Percentiles rank a stretch among this genome's conserved stretches.
Evolutionary conservation across 495 filamentous ascomycete genomes (phyloP).

Genomic region (Daldinia decipiens): DNA sequence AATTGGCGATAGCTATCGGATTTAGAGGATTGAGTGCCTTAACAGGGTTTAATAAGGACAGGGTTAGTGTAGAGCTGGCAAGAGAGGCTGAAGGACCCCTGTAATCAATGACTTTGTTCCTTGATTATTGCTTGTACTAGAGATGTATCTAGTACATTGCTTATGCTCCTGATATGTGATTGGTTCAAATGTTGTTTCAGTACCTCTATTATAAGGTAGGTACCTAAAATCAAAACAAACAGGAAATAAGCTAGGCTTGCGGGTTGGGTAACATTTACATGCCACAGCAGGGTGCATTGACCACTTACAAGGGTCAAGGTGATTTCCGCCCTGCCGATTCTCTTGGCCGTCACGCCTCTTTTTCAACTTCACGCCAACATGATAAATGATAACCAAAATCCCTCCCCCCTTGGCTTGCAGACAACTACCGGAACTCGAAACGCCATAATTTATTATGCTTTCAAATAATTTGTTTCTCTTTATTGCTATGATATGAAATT

Average conservation of each 20-base stretch:
- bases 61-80: not conserved
- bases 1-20: constrained; percentile 19
- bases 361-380: constrained; percentile 42
- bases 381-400: constrained; percentile 13
- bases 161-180: constrained; percentile 6
- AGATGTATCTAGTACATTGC: constrained; percentile 13
- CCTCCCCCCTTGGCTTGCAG: not conserved
- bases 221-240: too few relatives aligned
- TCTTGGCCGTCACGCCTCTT: constrained; percentile 35
- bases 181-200: not conserved
- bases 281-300: not conserved
- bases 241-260: not conserved
- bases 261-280: not conserved
- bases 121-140: constrained; percentile 13
- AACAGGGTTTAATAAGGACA: constrained; percentile 14
- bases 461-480: not conserved
- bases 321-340: constrained; percentile 17
- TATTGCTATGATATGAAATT: not conserved
- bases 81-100: constrained; percentile 39
- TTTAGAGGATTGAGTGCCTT: constrained; percentile 24
- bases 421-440: not conserved
- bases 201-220: too few relatives aligned
- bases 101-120: constrained; percentile 16
- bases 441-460: not conserved
- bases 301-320: constrained; percentile 12